Percentiles rank a stretch among this genome's conserved stretches.
Conservation (phyloP, 1,284 basidiomycete genomes). For the Ceratobasidium sp. region DNA sequence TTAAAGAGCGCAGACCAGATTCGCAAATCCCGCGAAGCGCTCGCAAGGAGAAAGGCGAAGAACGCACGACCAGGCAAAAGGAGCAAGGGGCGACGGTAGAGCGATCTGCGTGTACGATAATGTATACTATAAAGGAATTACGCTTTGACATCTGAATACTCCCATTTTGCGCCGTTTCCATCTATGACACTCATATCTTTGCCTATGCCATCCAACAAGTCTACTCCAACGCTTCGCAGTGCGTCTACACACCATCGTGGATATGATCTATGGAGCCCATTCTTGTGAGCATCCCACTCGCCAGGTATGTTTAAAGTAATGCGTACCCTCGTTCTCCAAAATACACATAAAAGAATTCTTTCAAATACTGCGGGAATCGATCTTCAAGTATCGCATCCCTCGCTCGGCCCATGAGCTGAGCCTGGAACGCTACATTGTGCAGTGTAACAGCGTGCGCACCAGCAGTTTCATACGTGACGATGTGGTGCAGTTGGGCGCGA, state of each 20-base stretch:
- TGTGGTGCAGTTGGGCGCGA: slow-evolving; percentile 74
- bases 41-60: slow-evolving; percentile 70
- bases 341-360: slow-evolving; percentile 72
- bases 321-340: slow-evolving; percentile 59
- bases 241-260: slow-evolving; percentile 85
- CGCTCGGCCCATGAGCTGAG: slow-evolving; percentile 77
- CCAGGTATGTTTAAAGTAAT: neutral
- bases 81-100: slow-evolving; percentile 46
- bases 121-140: slow-evolving; percentile 1
- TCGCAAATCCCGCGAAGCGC: slow-evolving; percentile 69
- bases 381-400: slow-evolving; percentile 77
- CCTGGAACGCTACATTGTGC: slow-evolving; percentile 83
- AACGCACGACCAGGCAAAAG: slow-evolving; percentile 67
- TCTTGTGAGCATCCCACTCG: neutral
- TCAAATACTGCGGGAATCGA: slow-evolving; percentile 75
- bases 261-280: slow-evolving; percentile 56
- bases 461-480: slow-evolving; percentile 74
- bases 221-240: slow-evolving; percentile 73
- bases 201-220: slow-evolving; percentile 63
- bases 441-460: slow-evolving; percentile 80
- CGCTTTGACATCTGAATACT: slow-evolving; percentile 56
- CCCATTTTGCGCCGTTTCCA: slow-evolving; percentile 77
- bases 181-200: slow-evolving; percentile 58
- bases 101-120: neutral
- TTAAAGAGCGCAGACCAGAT: slow-evolving; percentile 86